Evolutionary conservation across 108 stramenopile genomes (phyloP), one percentile per base, ranked within the genome.

Genomic region (Cyclotella choctawhatcheeana): DNA sequence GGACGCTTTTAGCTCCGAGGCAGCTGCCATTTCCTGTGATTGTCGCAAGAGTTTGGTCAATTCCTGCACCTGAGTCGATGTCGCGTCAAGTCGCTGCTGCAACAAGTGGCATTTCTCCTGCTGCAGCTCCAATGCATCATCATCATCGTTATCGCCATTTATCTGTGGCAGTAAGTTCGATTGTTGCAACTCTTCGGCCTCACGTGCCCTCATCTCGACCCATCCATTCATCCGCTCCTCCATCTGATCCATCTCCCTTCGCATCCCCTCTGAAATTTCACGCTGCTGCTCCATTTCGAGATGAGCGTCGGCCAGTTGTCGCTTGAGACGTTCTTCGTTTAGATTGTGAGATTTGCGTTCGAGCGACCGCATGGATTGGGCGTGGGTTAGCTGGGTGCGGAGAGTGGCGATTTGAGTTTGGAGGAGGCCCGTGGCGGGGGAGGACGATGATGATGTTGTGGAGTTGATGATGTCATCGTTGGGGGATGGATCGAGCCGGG

Each of bases 321-420:
- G 72, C 64, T 90, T 80, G 24, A 92, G 71, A 2, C 91, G 85
- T 29, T 83, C 54, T 47, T 90, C 71, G 22, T 55, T 53, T 21
- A 86, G 77, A n/a, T 58, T 63, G 35, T 74, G 68, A 29, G 82
- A 75, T 50, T 76, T 79, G 40, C 89, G 75, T 40, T 95, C 93
- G 44, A 91, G 55, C 10, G 76, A 64, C 20, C 91, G 79, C 12
- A 91, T 67, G 25, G 84, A 82, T 64, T 85, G 83, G 31, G 89
- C 86, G 71, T 94, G 89, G n/a, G 87, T 77, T 50, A 92, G 72
- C 48, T 89, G 86, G 21, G 89, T 78, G n/a, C 84, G 87, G 14
- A 91, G 74, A 24, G 84, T 82, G 32, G 72, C 53, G 25, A 94
- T 32, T 74, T 94, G 79, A 22, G 79, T 83, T 51, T 88, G 56